A percentile compares a stretch with the other conserved stretches of the same genome.
Conservation (phyloP, 2,329 filamentous ascomycete species). For the Neobulgaria alba region DNA sequence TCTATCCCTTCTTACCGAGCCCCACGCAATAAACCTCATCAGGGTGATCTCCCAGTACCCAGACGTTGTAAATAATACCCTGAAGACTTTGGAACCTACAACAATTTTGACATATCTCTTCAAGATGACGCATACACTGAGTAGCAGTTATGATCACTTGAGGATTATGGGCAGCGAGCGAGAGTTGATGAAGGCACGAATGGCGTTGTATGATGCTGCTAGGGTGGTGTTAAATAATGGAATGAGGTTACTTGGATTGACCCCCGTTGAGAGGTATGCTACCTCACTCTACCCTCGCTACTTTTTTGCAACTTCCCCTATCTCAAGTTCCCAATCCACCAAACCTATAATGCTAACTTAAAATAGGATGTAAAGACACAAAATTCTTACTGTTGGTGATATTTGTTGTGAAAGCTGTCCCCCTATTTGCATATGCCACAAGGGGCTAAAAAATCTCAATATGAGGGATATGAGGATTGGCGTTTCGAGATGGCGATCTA, state of each 20-base stretch:
- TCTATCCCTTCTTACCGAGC: conserved; percentile 58
- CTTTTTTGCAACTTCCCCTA: background rate
- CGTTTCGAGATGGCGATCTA: too few relatives aligned
- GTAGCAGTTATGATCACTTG: conserved; percentile 73
- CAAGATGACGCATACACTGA: conserved; percentile 76
- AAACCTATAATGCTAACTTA: too few relatives aligned
- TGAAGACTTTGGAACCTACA: conserved; percentile 72
- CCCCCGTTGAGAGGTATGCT: conserved; percentile 52
- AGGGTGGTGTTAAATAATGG: conserved; percentile 72
- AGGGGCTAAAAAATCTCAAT: too few relatives aligned
- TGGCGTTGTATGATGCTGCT: conserved; percentile 71
- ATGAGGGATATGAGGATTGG: too few relatives aligned
- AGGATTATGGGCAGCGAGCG: conserved; percentile 73
- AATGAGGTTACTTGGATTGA: conserved; percentile 72
- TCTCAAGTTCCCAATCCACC: too few relatives aligned
- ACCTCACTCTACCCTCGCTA: background rate
- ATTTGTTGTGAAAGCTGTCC: too few relatives aligned
- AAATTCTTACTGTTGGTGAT: too few relatives aligned
- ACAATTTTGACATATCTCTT: conserved; percentile 65
- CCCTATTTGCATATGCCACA: too few relatives aligned
- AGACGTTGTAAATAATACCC: conserved; percentile 73
- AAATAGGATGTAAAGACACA: conserved; percentile 12
- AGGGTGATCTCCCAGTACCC: conserved; percentile 77
- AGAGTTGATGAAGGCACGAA: conserved; percentile 60
- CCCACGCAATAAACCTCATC: conserved; percentile 64